Conservation (phyloP, 2,329 filamentous ascomycete species). For the Fonsecaea pedrosoi region DNA sequence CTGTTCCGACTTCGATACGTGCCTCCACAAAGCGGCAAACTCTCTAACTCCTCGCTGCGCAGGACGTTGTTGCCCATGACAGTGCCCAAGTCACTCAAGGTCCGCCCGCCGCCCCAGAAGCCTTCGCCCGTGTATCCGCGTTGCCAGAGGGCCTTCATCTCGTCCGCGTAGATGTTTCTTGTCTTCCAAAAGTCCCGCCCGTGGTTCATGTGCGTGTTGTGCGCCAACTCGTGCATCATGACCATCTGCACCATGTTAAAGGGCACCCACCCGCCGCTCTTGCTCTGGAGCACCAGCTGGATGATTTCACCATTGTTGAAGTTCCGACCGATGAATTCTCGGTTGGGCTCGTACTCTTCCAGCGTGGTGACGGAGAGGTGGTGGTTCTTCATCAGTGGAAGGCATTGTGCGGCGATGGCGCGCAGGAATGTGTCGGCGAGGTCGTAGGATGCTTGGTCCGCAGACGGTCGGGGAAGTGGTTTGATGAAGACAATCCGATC, state of each 20-base stretch:
- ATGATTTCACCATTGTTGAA: constrained; percentile 90
- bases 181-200: constrained; percentile 80
- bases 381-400: constrained; percentile 73
- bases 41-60: constrained; percentile 62
- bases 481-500: constrained; percentile 79
- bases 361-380: constrained; percentile 71
- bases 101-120: constrained; percentile 76
- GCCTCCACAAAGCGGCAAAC: constrained; percentile 80
- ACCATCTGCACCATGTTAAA: constrained; percentile 90
- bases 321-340: constrained; percentile 84
- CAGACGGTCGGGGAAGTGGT: constrained; percentile 67
- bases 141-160: constrained; percentile 74
- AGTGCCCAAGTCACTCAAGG: constrained; percentile 67
- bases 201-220: constrained; percentile 93
- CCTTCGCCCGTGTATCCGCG: constrained; percentile 79
- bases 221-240: constrained; percentile 91
- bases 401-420: constrained; percentile 79
- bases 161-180: constrained; percentile 72
- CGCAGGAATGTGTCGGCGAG: constrained; percentile 74
- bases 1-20: constrained; percentile 69
- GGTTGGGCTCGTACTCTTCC: constrained; percentile 81
- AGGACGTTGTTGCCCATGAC: constrained; percentile 58
- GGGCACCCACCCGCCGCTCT: constrained; percentile 73
- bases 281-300: constrained; percentile 76
- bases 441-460: constrained; percentile 56